These are phyloP conservation scores for Yamadazyma atlantica DNA, from an alignment of 1,139 yeast species.

Conservation along the genomic window DNA sequence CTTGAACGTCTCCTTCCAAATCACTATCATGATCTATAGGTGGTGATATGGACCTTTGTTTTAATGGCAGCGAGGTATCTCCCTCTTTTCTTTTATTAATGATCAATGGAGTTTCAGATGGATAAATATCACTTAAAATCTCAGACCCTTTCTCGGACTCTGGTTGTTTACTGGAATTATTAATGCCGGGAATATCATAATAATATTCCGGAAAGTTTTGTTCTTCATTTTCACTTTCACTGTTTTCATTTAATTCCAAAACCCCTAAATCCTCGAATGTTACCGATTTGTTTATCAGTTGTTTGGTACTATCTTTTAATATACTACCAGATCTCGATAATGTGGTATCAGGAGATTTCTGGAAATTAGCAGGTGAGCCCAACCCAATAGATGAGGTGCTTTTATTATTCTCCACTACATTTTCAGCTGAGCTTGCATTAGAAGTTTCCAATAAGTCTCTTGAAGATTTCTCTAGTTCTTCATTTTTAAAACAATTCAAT, in stretches of 20 bases:
- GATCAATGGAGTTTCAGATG: conserved; percentile 38
- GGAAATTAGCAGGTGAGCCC: conserved; percentile 17
- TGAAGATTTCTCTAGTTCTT: conserved; percentile 54
- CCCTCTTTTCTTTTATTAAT: conserved; percentile 27
- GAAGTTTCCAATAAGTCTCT: conserved; percentile 14
- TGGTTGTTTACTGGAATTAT: conserved; percentile 10
- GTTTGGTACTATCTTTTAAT: conserved; percentile 17
- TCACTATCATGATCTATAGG: conserved; percentile 1
- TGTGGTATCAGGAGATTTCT: conserved; percentile 17
- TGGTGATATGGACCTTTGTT: neutral
- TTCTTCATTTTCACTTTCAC: conserved; percentile 17
- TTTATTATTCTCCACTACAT: conserved; percentile 7
- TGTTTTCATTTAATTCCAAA: conserved; percentile 26
- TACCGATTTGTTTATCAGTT: conserved; percentile 33
- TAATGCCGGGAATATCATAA: conserved; percentile 13
- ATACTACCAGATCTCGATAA: conserved; percentile 19
- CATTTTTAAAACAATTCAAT: conserved; percentile 88
- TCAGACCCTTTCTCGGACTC: conserved; percentile 35
- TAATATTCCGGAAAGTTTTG: conserved; percentile 12
- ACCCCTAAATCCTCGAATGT: conserved; percentile 41
- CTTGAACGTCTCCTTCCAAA: neutral
- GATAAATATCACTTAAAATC: conserved; percentile 44
- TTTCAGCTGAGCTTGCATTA: conserved; percentile 13
- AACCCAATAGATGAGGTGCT: conserved; percentile 11
- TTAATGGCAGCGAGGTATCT: neutral